phyloP scores from a whole-genome alignment of 208 protist genomes.

The Leptomonas seymouri region DNA sequence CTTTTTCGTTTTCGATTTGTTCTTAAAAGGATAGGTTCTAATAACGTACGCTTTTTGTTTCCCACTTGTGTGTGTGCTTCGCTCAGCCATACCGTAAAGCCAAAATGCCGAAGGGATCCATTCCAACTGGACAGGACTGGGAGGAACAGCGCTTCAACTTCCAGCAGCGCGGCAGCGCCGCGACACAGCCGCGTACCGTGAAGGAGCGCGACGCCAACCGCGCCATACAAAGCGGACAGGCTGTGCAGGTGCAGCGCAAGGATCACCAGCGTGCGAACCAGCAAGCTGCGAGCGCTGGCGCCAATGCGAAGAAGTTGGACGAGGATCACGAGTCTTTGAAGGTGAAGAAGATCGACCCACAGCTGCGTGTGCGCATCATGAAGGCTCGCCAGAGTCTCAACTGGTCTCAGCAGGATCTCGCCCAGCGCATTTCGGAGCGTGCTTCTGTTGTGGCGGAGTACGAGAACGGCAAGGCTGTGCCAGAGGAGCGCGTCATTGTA shows the following conservation, averaged over 20 bases:
- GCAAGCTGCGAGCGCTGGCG: conserved; percentile 60
- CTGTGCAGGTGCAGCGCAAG: conserved; percentile 67
- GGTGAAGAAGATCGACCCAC: conserved; percentile 85
- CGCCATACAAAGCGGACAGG: conserved; percentile 69
- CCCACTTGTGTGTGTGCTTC: not conserved
- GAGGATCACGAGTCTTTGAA: conserved; percentile 86
- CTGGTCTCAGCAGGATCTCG: conserved; percentile 90
- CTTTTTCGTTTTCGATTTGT: not conserved
- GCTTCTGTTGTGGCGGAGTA: conserved; percentile 92
- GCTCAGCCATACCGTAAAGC: too few species aligned
- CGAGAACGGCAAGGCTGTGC: conserved; percentile 93
- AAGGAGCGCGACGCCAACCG: conserved; percentile 78
- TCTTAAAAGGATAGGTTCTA: too few species aligned
- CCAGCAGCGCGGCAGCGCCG: conserved; percentile 34
- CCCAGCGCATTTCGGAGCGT: conserved; percentile 82
- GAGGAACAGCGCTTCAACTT: conserved; percentile 90
- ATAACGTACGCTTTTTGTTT: not conserved
- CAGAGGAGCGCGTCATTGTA: conserved; percentile 89
- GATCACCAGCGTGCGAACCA: conserved; percentile 74
- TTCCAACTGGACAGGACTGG: conserved; percentile 85
- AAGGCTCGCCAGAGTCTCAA: conserved; percentile 81
- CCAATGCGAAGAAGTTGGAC: conserved; percentile 88
- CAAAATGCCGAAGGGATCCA: conserved; percentile 51
- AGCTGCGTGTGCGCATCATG: conserved; percentile 81
- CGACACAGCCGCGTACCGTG: conserved; percentile 47